These are phyloP conservation scores for Geranium incanum DNA, from an alignment of 441 rosid species.

Conservation along the genomic window DNA sequence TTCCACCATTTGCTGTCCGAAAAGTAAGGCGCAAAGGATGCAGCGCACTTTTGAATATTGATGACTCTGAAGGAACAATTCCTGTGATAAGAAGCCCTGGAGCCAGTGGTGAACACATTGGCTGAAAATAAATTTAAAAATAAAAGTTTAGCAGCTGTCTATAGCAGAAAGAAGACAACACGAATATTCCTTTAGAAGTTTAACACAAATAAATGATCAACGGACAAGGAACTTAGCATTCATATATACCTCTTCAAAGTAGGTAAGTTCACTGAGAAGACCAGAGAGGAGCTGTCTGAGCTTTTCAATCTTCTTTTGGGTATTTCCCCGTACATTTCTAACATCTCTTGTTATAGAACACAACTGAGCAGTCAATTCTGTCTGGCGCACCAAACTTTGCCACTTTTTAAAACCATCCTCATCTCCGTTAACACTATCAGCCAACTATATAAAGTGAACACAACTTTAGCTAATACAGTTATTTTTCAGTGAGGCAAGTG, in stretches of 20 bases:
- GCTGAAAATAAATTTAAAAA: slow-evolving; percentile 40
- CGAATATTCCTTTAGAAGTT: no score
- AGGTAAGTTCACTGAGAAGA: slow-evolving; percentile 87
- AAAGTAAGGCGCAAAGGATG: slow-evolving; percentile 87
- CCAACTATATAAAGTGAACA: slow-evolving; percentile 42
- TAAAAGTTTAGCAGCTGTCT: slow-evolving; percentile 15
- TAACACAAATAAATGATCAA: no score
- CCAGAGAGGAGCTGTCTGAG: slow-evolving; percentile 94
- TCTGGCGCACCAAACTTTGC: slow-evolving; percentile 92
- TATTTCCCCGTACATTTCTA: slow-evolving; percentile 89
- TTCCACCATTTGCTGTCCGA: slow-evolving; percentile 69
- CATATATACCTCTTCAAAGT: slow-evolving; percentile 80
- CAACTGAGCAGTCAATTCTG: slow-evolving; percentile 88
- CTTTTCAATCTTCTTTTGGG: slow-evolving; percentile 94
- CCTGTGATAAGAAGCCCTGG: slow-evolving; percentile 80
- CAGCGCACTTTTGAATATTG: slow-evolving; percentile 87
- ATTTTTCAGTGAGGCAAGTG: no score
- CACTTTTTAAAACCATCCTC: slow-evolving; percentile 74
- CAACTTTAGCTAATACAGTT: neutral
- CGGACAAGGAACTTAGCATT: slow-evolving; percentile 8
- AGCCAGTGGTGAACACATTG: slow-evolving; percentile 79
- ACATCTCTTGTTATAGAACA: slow-evolving; percentile 85
- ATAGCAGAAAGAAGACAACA: neutral
- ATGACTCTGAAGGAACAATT: slow-evolving; percentile 83
- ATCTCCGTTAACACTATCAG: slow-evolving; percentile 52